Conservation (phyloP, 208 protist genomes). For the Leishmania tarentolae region DNA sequence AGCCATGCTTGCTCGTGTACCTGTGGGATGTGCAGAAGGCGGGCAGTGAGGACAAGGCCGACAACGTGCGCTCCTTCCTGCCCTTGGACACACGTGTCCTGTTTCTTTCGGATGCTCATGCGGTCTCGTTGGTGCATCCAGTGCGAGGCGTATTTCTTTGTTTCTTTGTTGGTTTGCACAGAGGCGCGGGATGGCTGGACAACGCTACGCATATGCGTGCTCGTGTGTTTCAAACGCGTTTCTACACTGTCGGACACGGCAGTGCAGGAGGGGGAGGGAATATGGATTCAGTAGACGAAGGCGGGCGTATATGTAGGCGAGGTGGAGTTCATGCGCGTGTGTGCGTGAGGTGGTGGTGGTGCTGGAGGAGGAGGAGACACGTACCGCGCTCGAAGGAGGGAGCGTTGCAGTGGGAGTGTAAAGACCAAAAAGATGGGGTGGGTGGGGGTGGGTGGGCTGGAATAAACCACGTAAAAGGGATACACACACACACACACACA, state of each 20-base stretch:
- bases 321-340: not conserved
- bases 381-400: not conserved
- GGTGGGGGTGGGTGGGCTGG: no score
- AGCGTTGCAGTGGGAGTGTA: not conserved
- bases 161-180: not conserved
- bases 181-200: not conserved
- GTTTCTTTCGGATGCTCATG: not conserved
- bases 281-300: not conserved
- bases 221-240: not conserved
- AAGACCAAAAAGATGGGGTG: no score
- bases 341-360: no score
- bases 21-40: not conserved
- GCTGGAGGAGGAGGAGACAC: not conserved
- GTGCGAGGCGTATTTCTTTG: no score
- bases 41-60: not conserved
- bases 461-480: no score
- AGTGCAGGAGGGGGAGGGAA: not conserved
- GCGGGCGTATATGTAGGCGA: not conserved
- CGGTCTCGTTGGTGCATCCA: not conserved
- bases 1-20: not conserved
- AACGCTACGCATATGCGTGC: not conserved
- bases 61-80: not conserved
- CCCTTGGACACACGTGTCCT: not conserved
- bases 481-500: constrained; percentile 1
- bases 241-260: not conserved